Evolutionary conservation across 176 grass and related monocot species (phyloP), one percentile per base, ranked within the genome.

Genomic region (Triticum dicoccoides): DNA sequence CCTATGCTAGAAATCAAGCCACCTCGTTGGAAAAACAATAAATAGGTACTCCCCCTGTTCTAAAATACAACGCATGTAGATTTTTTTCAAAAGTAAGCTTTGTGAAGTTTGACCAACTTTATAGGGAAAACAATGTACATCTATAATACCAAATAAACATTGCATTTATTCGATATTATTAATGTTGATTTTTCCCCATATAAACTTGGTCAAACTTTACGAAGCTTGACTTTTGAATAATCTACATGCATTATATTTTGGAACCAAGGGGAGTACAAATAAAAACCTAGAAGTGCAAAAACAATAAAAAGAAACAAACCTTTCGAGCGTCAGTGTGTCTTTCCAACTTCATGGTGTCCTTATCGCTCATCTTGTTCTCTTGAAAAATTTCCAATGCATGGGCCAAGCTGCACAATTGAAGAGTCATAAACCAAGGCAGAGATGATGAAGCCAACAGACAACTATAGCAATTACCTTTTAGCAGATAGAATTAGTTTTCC

Each of bases 361-460:
- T 94, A 68, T 67, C 85, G 29, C 65, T 24, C n/a, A 89, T 59
- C 83, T 90, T 90, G 45, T 92, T 90, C 58, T 89, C 94, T 86
- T 94, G 92, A 89, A 97, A 97, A 84, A 97, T 94, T 69, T 86
- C 90, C 74, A 94, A 80, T 64, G 92, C 90, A 62, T 89, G 94
- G 41, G 94, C 90, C 78, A 97, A 85, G 79, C 94, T 97, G 86
- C 65, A 9, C 49, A 81, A 37, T 78, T 73, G 86, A 86, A 61
- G 67, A 42, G 73, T 82, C 67, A 84, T 79, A 84, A 79, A 74
- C 14, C 18, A 21, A 89, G 64, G 80, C 73, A 78, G 44, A 29
- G 27, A 70, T 24, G 49, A 86, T 29, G 17, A 78, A 62, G 86
- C 66, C 37, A 63, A 88, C 42, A 66, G 5, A 79, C 1, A 76